These are phyloP conservation scores for Aspergillus texensis DNA, from an alignment of 2,329 filamentous ascomycete species.

Conservation along the genomic window DNA sequence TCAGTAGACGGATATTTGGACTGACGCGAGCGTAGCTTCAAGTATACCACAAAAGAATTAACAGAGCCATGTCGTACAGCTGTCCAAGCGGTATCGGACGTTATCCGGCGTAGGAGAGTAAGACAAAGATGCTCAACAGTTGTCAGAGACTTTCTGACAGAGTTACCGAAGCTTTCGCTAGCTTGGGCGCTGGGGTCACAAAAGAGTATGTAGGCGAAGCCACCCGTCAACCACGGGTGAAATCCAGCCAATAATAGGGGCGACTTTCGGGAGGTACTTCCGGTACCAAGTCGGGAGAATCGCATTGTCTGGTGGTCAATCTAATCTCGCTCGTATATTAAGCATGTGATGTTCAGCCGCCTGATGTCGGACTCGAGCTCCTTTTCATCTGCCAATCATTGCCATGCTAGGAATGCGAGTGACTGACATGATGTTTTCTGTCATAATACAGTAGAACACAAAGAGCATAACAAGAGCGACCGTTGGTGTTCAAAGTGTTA, in stretches of 20 bases:
- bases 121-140: not conserved
- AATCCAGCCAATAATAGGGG: not conserved
- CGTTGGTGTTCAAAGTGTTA: not conserved
- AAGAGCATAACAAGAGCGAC: not conserved
- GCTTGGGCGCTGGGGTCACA: not conserved
- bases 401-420: too few relatives aligned
- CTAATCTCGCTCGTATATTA: not conserved
- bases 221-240: not conserved
- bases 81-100: not conserved
- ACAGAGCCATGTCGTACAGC: not conserved
- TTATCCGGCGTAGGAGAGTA: not conserved
- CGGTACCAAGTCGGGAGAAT: not conserved
- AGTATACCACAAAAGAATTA: not conserved
- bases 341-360: not conserved
- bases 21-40: not conserved
- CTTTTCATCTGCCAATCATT: not conserved
- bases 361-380: not conserved
- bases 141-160: not conserved
- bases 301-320: not conserved
- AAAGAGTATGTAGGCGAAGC: not conserved
- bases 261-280: not conserved
- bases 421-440: not conserved
- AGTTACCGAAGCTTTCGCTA: not conserved
- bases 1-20: not conserved
- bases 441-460: not conserved